Evolutionary conservation across 1,139 yeast genomes (phyloP).

Genomic region (Taphrina communis): DNA sequence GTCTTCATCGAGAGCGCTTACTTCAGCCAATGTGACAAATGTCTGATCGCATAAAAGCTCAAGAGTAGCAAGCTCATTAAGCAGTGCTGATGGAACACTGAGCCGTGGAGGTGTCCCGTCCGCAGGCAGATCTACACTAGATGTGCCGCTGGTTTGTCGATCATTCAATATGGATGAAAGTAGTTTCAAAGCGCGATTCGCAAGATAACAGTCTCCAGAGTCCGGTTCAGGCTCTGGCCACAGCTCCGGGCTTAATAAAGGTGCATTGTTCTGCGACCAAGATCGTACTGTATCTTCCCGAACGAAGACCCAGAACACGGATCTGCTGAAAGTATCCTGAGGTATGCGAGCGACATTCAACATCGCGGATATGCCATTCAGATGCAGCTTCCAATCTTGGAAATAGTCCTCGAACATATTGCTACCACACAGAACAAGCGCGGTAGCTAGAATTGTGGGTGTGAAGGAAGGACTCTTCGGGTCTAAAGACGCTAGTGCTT

Average conservation of each 20-base stretch:
- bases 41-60: neutral
- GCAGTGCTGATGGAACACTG: neutral
- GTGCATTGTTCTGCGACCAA: conserved; percentile 12
- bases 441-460: conserved; percentile 13
- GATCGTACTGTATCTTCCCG: conserved; percentile 21
- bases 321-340: conserved; percentile 5
- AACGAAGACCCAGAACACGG: conserved; percentile 19
- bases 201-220: conserved; percentile 10
- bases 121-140: neutral
- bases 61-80: neutral
- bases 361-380: conserved; percentile 23
- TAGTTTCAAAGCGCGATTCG: conserved; percentile 10
- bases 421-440: conserved; percentile 17
- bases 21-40: conserved; percentile 13
- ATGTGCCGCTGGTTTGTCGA: neutral
- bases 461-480: conserved; percentile 9
- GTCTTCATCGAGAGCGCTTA: neutral
- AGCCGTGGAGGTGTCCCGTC: neutral
- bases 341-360: conserved; percentile 6
- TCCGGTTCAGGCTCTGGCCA: conserved; percentile 20
- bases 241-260: neutral
- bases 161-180: conserved; percentile 13
- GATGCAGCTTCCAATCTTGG: conserved; percentile 15
- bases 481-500: neutral
- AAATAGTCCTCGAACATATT: conserved; percentile 22